phyloP scores from a whole-genome alignment of 1,139 yeast genomes.

The Candida pseudocylindracea region DNA sequence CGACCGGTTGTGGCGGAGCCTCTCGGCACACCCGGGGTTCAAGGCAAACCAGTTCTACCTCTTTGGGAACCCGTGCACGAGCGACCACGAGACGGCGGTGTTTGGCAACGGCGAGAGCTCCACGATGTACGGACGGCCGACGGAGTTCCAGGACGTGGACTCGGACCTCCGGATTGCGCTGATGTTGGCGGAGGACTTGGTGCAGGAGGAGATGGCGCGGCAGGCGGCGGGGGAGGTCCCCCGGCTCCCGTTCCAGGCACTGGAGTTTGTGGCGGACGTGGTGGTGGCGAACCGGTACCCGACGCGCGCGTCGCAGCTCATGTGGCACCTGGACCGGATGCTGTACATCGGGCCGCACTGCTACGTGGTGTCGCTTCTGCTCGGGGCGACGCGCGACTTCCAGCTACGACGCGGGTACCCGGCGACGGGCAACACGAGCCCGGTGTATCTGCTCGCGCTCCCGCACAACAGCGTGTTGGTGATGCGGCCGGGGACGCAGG shows the following conservation, averaged over 20 bases:
- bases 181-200: conserved; percentile 14
- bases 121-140: conserved; percentile 2
- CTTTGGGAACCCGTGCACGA: conserved; percentile 33
- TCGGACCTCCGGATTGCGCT: conserved; percentile 8
- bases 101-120: conserved; percentile 5
- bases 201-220: conserved; percentile 18
- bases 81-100: conserved; percentile 25
- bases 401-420: conserved; percentile 19
- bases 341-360: conserved; percentile 53
- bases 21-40: conserved; percentile 7
- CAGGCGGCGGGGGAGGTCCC: conserved; percentile 15
- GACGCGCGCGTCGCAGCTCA: conserved; percentile 24
- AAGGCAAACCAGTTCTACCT: conserved; percentile 22
- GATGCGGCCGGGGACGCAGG: conserved; percentile 67
- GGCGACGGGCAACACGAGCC: background rate
- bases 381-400: conserved; percentile 50
- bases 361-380: conserved; percentile 35
- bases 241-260: conserved; percentile 7
- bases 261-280: conserved; percentile 21
- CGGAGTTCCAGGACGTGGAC: conserved; percentile 17
- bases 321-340: conserved; percentile 55
- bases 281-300: conserved; percentile 30
- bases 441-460: conserved; percentile 24
- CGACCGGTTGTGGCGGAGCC: no score
- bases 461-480: conserved; percentile 40